phyloP scores from a whole-genome alignment of 176 grass and related monocot species.

The Saccharum spontaneum region DNA sequence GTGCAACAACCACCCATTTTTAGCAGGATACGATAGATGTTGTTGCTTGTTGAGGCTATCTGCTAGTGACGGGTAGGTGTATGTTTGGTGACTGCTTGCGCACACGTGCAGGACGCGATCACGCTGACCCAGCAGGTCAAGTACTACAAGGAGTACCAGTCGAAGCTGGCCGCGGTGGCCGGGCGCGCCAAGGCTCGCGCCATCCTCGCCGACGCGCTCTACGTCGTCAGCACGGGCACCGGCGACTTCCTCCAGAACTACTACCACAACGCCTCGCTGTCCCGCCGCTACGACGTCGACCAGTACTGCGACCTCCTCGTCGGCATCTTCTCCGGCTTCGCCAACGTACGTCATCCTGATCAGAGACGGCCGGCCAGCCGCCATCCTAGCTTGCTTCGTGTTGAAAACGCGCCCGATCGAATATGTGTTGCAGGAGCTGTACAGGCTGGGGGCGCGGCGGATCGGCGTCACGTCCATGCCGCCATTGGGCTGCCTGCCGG shows the following conservation, averaged over 20 bases:
- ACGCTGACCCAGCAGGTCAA: slow-evolving; percentile 63
- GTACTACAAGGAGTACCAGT: slow-evolving; percentile 77
- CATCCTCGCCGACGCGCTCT: slow-evolving; percentile 66
- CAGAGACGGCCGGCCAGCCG: neutral
- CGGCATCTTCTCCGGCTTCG: slow-evolving; percentile 45
- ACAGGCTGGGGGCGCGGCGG: slow-evolving; percentile 59
- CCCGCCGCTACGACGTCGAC: slow-evolving; percentile 43
- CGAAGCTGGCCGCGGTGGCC: slow-evolving; percentile 56
- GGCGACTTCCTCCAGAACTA: slow-evolving; percentile 91
- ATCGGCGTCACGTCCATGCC: slow-evolving; percentile 71
- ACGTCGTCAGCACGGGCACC: slow-evolving; percentile 66
- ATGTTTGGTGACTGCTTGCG: neutral
- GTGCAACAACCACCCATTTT: neutral
- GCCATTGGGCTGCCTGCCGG: slow-evolving; percentile 80
- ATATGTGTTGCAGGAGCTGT: slow-evolving; percentile 32
- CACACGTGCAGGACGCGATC: slow-evolving; percentile 56
- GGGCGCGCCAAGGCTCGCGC: slow-evolving; percentile 30
- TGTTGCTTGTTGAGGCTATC: neutral
- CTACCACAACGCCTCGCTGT: slow-evolving; percentile 71
- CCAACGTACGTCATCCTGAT: slow-evolving; percentile 34
- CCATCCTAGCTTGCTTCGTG: too few species aligned
- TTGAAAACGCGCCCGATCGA: neutral
- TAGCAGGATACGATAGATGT: neutral
- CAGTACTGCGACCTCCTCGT: slow-evolving; percentile 61
- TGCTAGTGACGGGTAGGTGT: neutral